Conservation (phyloP, 176 grass and related monocot species). For the Oryza longistaminata region DNA sequence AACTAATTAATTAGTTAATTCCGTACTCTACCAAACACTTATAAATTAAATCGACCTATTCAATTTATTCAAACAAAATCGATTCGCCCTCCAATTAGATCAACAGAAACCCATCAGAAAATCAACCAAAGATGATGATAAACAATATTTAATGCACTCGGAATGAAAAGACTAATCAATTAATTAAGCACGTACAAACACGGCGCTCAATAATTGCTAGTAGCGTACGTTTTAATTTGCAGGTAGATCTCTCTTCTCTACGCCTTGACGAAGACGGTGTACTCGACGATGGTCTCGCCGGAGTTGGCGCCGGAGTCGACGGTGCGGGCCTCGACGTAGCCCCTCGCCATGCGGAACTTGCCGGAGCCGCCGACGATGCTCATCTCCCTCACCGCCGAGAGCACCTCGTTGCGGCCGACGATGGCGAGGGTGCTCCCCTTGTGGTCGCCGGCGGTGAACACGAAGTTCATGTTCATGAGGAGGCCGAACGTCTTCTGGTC, state of each 20-base stretch:
- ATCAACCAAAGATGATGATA: neutral
- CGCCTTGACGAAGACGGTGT: conserved; percentile 55
- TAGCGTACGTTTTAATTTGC: no score
- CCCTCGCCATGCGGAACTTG: conserved; percentile 57
- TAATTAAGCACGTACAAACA: neutral
- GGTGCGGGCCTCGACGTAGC: conserved; percentile 59
- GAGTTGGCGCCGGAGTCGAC: neutral
- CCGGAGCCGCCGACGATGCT: conserved; percentile 65
- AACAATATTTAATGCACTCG: no score
- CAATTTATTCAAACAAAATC: no score
- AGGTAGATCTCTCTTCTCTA: neutral
- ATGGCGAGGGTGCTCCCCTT: conserved; percentile 69
- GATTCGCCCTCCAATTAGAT: no score
- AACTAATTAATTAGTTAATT: no score
- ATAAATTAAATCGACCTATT: no score
- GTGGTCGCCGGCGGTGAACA: conserved; percentile 64
- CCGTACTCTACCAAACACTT: no score
- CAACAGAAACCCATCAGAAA: no score
- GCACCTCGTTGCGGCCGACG: conserved; percentile 56
- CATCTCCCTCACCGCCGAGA: conserved; percentile 59
- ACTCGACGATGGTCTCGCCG: conserved; percentile 62
- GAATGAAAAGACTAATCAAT: neutral
- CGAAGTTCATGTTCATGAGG: conserved; percentile 79
- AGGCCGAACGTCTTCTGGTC: conserved; percentile 36
- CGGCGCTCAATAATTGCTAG: neutral